Base-by-base conservation (phyloP, 2,329 filamentous ascomycete genomes). In the Setomelanomma holmii region DNA sequence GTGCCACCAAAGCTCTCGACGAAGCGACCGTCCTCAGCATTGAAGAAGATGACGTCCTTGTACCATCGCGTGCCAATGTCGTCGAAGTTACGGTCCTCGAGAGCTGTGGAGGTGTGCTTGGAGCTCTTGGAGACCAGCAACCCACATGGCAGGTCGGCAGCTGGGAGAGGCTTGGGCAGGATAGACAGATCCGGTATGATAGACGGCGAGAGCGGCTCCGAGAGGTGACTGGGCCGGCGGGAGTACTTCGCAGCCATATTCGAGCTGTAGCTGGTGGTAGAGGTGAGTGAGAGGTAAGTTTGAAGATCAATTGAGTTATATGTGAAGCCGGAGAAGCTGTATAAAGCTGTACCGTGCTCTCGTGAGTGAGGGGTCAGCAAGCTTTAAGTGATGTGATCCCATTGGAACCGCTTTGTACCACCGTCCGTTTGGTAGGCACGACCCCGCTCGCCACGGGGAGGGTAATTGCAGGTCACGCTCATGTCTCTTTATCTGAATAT, bases 361-460 rank as follows among this genome's bases (percentile, higher is more conserved):
- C 62, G 47, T 60, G 59, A 40, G 62, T 71, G 69, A 71, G 70
- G 68, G 69, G 68, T 71, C 52, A 60, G 44, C 53, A 55, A 57
- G 59, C 60, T 67, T 72, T 72, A 72, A 66, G 63, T 71, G 69
- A 70, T 67, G 64, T 72, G 68, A 70, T 61, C 61, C 69, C 69
- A 71, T 71, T 65, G 55, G 45, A 60, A 55, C 55, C 55, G 43
- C 49, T 42, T 41, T 38, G 58, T 56, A 52, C 49, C 54, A 61
- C 55, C 38, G 51, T 22, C 51, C 49, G 50, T 59, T 58, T 53
- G 30, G 35, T 43, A 47, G 36, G 45, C 36, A 44, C 46, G 49
- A 64, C 64, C 62, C 64, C 62, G 62, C 64, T 56, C 64, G 59
- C 59, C 53, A 58, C 49, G 53, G 51, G 52, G 34, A 44, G 52